Base-by-base conservation (phyloP, 345 rosid species). In the Punica granatum region DNA sequence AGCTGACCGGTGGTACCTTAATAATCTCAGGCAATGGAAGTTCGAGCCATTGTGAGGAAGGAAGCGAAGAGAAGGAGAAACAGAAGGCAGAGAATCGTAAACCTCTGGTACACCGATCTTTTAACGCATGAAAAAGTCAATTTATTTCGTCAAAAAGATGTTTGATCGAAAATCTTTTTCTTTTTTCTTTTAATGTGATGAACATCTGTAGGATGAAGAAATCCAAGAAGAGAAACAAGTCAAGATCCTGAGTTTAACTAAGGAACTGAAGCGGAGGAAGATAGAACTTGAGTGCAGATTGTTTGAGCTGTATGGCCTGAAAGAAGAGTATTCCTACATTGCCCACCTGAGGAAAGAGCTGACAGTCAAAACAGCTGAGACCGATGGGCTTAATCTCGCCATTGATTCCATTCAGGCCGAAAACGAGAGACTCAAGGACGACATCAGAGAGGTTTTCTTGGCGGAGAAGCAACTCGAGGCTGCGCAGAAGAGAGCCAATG, bases 261-360 rank as follows among this genome's bases (percentile, higher is more conserved):
- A 68, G 41, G 75, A 80, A 21, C 65, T 70, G 70, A 64, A 71
- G 68, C 59, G 34, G 36, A 65, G 67, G 69, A 67, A 72, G n/a
- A 32, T 1, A 28, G 42, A n/a, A 5, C 72, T 76, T 3, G 78
- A 80, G 59, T 46, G 58, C 61, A 73, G 60, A 62, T 66, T 63
- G 67, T 67, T 72, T 46, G 75, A 78, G 56, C 77, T 70, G 30
- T 60, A 73, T 42, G 69, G 44, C 18, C 68, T 66, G 8, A 74
- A 73, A 53, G 67, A 78, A 44, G 68, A 72, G 34, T 39, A 64
- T 37, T 74, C 78, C 26, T 63, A 36, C 54, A 18, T 61, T 65
- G 31, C 28, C 60, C 66, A 23, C 4, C 36, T 80, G 68, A 61
- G 35, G 32, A 74, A 46, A 36, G 63, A 72, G 14, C 43, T 76